Conservation (phyloP, 768 basidiomycete genomes). For the Lepiota brunneoincarnata region DNA sequence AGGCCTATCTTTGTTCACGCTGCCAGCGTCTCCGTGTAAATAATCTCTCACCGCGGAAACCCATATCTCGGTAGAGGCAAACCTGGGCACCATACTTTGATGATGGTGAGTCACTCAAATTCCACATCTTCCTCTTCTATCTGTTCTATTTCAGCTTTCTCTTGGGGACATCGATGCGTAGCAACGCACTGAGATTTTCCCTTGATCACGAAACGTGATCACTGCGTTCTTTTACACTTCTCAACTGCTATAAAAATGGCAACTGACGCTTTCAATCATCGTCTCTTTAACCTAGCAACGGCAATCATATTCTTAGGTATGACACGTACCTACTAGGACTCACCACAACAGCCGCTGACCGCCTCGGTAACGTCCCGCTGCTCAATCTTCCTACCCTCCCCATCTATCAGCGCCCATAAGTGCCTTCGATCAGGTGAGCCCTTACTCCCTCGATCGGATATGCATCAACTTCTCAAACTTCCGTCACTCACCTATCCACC, state of each 20-base stretch:
- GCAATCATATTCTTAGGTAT: conserved; percentile 77
- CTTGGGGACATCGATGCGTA: background rate
- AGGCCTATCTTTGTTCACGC: conserved; percentile 20
- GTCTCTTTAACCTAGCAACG: conserved; percentile 45
- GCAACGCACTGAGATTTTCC: too few relatives aligned
- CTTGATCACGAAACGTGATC: too few relatives aligned
- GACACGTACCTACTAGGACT: conserved; percentile 6
- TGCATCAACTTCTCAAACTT: conserved; percentile 5
- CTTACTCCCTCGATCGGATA: background rate
- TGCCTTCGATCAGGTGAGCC: conserved; percentile 77
- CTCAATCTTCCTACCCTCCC: too few relatives aligned
- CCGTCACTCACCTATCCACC: background rate
- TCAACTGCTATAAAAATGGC: too few relatives aligned
- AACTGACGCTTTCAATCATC: conserved; percentile 5
- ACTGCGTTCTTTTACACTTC: too few relatives aligned
- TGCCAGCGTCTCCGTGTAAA: conserved; percentile 2
- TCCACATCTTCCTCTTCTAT: background rate
- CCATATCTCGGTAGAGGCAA: conserved; percentile 47
- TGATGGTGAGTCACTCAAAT: conserved; percentile 51
- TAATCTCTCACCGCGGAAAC: conserved; percentile 7
- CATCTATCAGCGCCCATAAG: conserved; percentile 63
- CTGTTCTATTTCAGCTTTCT: conserved; percentile 1
- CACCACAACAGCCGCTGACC: too few relatives aligned
- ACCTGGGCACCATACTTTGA: conserved; percentile 87
- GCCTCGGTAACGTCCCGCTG: too few relatives aligned